phyloP scores from a whole-genome alignment of 805 yeast species.

The Schizosaccharomyces japonicus region DNA sequence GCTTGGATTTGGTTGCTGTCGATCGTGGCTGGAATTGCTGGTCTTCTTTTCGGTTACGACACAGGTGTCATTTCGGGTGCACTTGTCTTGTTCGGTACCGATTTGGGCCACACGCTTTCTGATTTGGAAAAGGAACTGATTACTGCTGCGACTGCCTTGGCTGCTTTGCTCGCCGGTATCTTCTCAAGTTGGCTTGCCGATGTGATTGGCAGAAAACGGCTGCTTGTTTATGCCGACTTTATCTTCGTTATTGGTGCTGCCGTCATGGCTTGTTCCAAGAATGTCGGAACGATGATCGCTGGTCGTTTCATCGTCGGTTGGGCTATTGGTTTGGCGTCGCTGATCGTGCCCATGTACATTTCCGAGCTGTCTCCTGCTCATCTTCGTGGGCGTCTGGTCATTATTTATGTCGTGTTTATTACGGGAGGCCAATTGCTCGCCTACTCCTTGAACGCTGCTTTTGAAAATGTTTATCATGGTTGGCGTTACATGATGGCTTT shows the following conservation, averaged over 20 bases:
- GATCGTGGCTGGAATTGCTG: slow-evolving; percentile 52
- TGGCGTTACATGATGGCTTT: slow-evolving; percentile 84
- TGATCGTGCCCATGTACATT: slow-evolving; percentile 40
- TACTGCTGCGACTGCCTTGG: slow-evolving; percentile 81
- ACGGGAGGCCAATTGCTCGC: slow-evolving; percentile 89
- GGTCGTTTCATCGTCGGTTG: slow-evolving; percentile 39
- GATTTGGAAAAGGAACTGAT: slow-evolving; percentile 68
- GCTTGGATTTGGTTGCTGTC: slow-evolving; percentile 12
- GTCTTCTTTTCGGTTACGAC: slow-evolving; percentile 90
- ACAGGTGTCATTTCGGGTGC: slow-evolving; percentile 92
- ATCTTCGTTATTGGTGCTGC: slow-evolving; percentile 64
- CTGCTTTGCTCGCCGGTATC: slow-evolving; percentile 60
- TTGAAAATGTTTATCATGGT: slow-evolving; percentile 48
- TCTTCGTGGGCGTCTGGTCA: slow-evolving; percentile 24
- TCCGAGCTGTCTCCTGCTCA: slow-evolving; percentile 61
- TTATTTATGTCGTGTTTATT: slow-evolving; percentile 57
- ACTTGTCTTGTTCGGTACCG: slow-evolving; percentile 58
- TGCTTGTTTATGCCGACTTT: slow-evolving; percentile 54
- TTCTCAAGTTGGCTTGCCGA: slow-evolving; percentile 66
- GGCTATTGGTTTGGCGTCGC: slow-evolving; percentile 35
- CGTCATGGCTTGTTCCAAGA: slow-evolving; percentile 53
- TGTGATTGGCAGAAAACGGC: slow-evolving; percentile 55
- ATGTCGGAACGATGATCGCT: slow-evolving; percentile 56
- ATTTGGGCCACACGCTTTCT: slow-evolving; percentile 33
- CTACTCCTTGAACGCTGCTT: slow-evolving; percentile 74